Percentiles rank a stretch among this genome's conserved stretches.
phyloP scores from a whole-genome alignment of 371 early-diverging fungal genomes.

The Mortierella sp. region DNA sequence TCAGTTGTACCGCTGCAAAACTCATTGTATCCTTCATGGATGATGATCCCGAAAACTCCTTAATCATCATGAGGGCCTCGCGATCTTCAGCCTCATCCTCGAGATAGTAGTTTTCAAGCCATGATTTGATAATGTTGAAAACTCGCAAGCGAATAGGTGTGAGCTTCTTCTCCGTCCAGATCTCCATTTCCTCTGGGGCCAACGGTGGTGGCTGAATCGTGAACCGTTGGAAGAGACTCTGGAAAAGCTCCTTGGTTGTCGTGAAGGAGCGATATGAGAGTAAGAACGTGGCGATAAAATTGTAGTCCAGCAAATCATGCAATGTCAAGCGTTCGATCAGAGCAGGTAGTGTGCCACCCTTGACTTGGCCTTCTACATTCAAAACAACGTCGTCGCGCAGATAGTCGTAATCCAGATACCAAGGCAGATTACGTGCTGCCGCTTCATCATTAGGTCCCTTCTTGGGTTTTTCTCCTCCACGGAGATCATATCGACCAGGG shows the following conservation, averaged over 20 bases:
- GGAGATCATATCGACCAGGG: conserved; percentile 29
- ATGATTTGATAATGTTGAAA: conserved; percentile 89
- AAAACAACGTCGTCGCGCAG: conserved; percentile 77
- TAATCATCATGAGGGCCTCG: conserved; percentile 73
- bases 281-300: conserved; percentile 86
- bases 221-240: conserved; percentile 64
- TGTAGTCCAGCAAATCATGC: conserved; percentile 83
- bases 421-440: conserved; percentile 51
- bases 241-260: conserved; percentile 26
- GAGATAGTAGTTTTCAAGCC: conserved; percentile 89
- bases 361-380: conserved; percentile 88
- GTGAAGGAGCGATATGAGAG: conserved; percentile 83
- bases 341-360: conserved; percentile 88
- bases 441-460: conserved; percentile 38
- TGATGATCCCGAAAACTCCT: conserved; percentile 76
- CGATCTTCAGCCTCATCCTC: conserved; percentile 76
- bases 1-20: conserved; percentile 75
- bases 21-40: conserved; percentile 80
- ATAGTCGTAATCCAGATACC: conserved; percentile 83
- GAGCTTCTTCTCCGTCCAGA: conserved; percentile 90
- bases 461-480: conserved; percentile 32
- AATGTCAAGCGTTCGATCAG: conserved; percentile 91
- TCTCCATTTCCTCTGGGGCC: conserved; percentile 73
- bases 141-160: conserved; percentile 91
- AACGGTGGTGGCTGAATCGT: conserved; percentile 79